These are phyloP conservation scores for Coemansia sp. DNA, from an alignment of 192 early-diverging fungal genomes.

Conservation along the genomic window DNA sequence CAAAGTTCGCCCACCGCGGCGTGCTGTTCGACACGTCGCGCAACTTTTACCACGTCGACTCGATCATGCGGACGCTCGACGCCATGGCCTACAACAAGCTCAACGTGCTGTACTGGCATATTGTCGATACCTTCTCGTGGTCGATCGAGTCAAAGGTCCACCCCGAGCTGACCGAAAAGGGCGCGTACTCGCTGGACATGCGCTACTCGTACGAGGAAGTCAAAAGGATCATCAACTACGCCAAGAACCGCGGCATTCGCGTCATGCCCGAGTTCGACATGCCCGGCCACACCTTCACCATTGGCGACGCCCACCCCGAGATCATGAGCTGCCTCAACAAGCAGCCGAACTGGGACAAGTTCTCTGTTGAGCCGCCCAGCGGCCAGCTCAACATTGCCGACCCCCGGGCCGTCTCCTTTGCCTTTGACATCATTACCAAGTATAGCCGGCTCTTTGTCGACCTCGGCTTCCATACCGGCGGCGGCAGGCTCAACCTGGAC, in stretches of 20 bases:
- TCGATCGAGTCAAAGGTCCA: conserved; percentile 61
- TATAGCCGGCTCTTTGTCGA: conserved; percentile 65
- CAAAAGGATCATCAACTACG: conserved; percentile 64
- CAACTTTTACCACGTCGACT: conserved; percentile 60
- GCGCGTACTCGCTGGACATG: conserved; percentile 59
- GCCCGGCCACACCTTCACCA: conserved; percentile 64
- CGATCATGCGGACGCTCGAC: conserved; percentile 57
- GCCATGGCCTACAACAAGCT: conserved; percentile 67
- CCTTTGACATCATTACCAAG: conserved; percentile 62
- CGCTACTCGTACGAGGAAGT: conserved; percentile 71
- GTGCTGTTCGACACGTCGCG: conserved; percentile 65
- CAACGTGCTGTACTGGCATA: conserved; percentile 77
- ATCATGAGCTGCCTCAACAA: conserved; percentile 56
- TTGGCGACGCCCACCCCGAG: conserved; percentile 54
- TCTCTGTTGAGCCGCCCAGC: conserved; percentile 63
- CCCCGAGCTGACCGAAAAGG: conserved; percentile 57
- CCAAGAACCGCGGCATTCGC: conserved; percentile 67
- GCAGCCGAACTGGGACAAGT: conserved; percentile 58
- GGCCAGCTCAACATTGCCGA: conserved; percentile 75
- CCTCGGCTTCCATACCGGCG: conserved; percentile 65
- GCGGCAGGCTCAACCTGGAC: conserved; percentile 61
- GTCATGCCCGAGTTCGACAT: conserved; percentile 88
- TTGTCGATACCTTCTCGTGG: conserved; percentile 64
- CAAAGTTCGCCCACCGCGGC: conserved; percentile 62
- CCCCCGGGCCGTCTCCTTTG: conserved; percentile 58